Evolutionary conservation across 306 rosid species (phyloP), one percentile per base, ranked within the genome.

Genomic region (Glycine soja): DNA sequence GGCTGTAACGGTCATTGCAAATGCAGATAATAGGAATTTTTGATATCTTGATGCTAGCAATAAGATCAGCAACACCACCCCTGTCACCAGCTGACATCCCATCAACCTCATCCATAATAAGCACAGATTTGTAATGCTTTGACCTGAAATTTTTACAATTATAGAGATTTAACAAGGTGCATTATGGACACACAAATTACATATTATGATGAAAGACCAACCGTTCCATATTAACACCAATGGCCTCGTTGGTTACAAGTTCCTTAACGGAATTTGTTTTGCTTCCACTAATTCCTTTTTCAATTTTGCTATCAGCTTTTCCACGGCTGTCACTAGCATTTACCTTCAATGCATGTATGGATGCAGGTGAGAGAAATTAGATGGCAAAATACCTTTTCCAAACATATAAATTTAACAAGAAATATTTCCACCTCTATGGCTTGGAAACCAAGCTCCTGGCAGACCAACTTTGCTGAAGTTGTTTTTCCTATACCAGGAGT

Each of bases 51-150:
- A 95, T 95, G 87, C 92, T 91, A 24, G 93, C 91, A 88, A 95
- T 93, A 72, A 95, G 97, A 88, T 93, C 98, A 84, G 99, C 93
- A 81, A 95, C 74, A 73, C 99, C 99, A 78, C 99, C 99, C 86
- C 99, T 86, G 85, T 95, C 99, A 83, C 99, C 99, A 83, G 99
- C 99, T 77, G 99, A 95, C 99, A 95, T 93, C 86, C 99, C 99
- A 86, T 95, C 98, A 77, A 95, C 99, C 82, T 95, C 99, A 53
- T 95, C 99, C 99, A 95, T 95, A 82, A 95, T 91, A 68, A 95
- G 93, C 80, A 95, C 99, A 70, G 94, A 85, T 89, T 90, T 93
- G 50, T 89, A 80, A 64, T 40, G 90, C 85, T 88, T 90, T 48
- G 92, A 80, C 90, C 98, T 95, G 91, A 76, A 91, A 80, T 69